Conservation (phyloP, 2,329 filamentous ascomycete species). For the Canariomyces notabilis region DNA sequence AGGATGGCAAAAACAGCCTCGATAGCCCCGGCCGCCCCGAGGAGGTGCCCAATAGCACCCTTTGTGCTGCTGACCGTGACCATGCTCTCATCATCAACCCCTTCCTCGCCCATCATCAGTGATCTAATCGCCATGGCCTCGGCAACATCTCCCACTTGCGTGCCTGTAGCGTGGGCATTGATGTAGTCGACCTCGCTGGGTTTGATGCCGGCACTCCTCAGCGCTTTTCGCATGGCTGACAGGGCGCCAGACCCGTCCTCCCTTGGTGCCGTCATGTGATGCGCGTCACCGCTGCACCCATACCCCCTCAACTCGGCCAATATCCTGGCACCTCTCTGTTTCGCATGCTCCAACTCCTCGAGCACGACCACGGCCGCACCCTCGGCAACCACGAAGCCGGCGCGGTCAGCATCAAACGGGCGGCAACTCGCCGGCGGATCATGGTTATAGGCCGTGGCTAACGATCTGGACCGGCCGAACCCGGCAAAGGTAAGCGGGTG, state of each 20-base stretch:
- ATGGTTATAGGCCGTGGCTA: conserved; percentile 77
- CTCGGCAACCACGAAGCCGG: conserved; percentile 89
- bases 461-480: conserved; percentile 80
- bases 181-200: conserved; percentile 79
- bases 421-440: conserved; percentile 66
- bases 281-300: conserved; percentile 81
- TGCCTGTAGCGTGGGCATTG: conserved; percentile 93
- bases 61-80: conserved; percentile 92
- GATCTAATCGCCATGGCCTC: conserved; percentile 79
- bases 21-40: conserved; percentile 86
- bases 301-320: conserved; percentile 90
- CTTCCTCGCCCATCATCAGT: conserved; percentile 69
- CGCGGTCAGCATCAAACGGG: conserved; percentile 75
- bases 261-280: conserved; percentile 89
- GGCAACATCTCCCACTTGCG: conserved; percentile 76
- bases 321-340: conserved; percentile 68
- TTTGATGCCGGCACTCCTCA: conserved; percentile 64
- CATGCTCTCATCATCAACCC: conserved; percentile 53
- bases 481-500: conserved; percentile 90
- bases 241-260: conserved; percentile 77
- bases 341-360: conserved; percentile 87
- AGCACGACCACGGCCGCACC: conserved; percentile 83
- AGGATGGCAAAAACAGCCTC: conserved; percentile 84
- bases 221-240: conserved; percentile 77
- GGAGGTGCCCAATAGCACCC: conserved; percentile 82